Conservation (phyloP, 106 monocot genomes). For the Dioscorea alata region DNA sequence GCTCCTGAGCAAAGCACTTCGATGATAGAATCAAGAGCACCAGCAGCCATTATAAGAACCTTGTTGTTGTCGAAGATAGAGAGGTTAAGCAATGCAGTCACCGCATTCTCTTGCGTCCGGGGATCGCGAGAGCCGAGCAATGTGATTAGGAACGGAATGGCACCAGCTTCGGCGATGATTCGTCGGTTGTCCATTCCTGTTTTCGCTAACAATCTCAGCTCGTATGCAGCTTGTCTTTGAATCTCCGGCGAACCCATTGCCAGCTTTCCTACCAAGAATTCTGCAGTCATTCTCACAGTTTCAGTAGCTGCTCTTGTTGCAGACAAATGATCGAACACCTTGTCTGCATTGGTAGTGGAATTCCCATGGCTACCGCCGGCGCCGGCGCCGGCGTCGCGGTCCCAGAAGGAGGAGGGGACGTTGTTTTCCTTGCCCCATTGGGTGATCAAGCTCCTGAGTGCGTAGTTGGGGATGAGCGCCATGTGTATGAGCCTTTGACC, state of each 20-base stretch:
- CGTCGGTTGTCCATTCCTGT: conserved; percentile 47
- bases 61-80: conserved; percentile 51
- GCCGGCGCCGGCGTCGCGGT: not conserved
- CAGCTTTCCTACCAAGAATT: conserved; percentile 48
- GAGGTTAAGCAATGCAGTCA: conserved; percentile 32
- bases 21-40: conserved; percentile 27
- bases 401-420: conserved; percentile 8
- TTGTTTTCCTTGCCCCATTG: conserved; percentile 49
- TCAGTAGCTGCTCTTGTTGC: conserved; percentile 22
- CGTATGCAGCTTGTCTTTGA: conserved; percentile 49
- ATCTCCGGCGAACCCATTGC: conserved; percentile 38
- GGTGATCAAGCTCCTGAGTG: conserved; percentile 35
- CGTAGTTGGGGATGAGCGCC: conserved; percentile 50
- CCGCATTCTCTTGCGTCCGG: conserved; percentile 36
- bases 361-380: too few species aligned
- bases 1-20: conserved; percentile 12
- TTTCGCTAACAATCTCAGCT: conserved; percentile 48
- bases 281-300: conserved; percentile 43
- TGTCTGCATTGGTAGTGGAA: not conserved
- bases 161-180: conserved; percentile 45
- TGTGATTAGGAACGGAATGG: conserved; percentile 43
- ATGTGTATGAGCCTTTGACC: conserved; percentile 43
- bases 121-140: conserved; percentile 32
- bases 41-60: conserved; percentile 40
- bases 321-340: conserved; percentile 28